Conservation (phyloP, 768 basidiomycete species). For the Trametes coccinea region DNA sequence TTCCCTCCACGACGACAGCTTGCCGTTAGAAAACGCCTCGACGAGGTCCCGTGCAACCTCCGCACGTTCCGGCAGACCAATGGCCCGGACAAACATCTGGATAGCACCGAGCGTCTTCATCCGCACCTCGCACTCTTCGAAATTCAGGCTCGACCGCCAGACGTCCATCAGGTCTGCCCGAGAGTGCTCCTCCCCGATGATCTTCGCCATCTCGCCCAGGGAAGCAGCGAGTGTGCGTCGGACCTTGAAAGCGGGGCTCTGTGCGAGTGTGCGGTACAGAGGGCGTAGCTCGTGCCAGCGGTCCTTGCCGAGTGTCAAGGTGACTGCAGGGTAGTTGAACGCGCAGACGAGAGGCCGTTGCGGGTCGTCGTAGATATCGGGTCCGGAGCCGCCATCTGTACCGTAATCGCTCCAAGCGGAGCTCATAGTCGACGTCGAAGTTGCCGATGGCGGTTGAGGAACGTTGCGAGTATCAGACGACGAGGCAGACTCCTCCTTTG, state of each 20-base stretch:
- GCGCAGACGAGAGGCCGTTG: slow-evolving; percentile 78
- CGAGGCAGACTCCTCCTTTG: not conserved
- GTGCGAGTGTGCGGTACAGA: slow-evolving; percentile 64
- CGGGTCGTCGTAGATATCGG: slow-evolving; percentile 53
- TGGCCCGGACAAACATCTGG: slow-evolving; percentile 52
- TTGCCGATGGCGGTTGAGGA: slow-evolving; percentile 6
- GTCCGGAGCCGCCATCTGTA: slow-evolving; percentile 9
- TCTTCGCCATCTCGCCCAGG: slow-evolving; percentile 83
- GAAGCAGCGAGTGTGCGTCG: slow-evolving; percentile 83
- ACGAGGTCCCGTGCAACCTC: slow-evolving; percentile 39
- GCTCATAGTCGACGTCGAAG: slow-evolving; percentile 9
- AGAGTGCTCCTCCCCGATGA: slow-evolving; percentile 74
- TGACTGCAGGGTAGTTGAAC: slow-evolving; percentile 91
- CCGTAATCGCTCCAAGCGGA: slow-evolving; percentile 23
- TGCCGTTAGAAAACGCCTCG: slow-evolving; percentile 56
- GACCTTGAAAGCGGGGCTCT: slow-evolving; percentile 62
- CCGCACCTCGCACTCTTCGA: slow-evolving; percentile 68
- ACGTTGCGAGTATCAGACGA: not conserved
- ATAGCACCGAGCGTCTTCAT: slow-evolving; percentile 70
- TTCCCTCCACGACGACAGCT: slow-evolving; percentile 75
- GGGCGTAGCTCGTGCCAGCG: slow-evolving; percentile 77
- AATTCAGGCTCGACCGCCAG: slow-evolving; percentile 61
- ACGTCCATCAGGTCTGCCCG: slow-evolving; percentile 67
- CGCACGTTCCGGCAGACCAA: slow-evolving; percentile 50
- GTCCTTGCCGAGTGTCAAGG: slow-evolving; percentile 71